Evolutionary conservation across 2,329 filamentous ascomycete genomes (phyloP).

Genomic region (Epichloe amarillans): DNA sequence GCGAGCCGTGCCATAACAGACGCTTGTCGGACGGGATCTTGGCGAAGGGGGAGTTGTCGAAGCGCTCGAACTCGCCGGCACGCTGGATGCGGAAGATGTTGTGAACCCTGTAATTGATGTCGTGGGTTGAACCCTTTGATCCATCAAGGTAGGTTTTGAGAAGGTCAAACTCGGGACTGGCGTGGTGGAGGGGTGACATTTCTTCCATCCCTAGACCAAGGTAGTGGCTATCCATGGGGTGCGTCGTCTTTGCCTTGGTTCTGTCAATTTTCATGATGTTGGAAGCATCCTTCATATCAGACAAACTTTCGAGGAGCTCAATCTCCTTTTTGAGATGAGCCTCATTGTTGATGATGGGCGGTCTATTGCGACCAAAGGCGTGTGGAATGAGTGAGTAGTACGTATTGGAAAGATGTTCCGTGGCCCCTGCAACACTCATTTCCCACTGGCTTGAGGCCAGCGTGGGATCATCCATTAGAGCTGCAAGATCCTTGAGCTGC

Average conservation of each 20-base stretch:
- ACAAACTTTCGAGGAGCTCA: slow-evolving; percentile 65
- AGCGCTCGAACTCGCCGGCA: slow-evolving; percentile 56
- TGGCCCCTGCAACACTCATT: slow-evolving; percentile 25
- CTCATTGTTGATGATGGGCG: slow-evolving; percentile 50
- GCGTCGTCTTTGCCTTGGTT: slow-evolving; percentile 35
- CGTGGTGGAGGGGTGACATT: slow-evolving; percentile 54
- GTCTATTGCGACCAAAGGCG: slow-evolving; percentile 58
- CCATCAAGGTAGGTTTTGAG: slow-evolving; percentile 54
- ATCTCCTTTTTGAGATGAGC: slow-evolving; percentile 58
- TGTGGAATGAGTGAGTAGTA: slow-evolving; percentile 80
- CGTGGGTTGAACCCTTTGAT: slow-evolving; percentile 56
- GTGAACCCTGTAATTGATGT: slow-evolving; percentile 44
- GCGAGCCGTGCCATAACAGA: slow-evolving; percentile 79
- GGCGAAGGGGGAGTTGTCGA: slow-evolving; percentile 41
- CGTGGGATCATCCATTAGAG: slow-evolving; percentile 42
- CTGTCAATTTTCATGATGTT: slow-evolving; percentile 59
- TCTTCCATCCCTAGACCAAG: slow-evolving; percentile 58
- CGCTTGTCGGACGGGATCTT: slow-evolving; percentile 51
- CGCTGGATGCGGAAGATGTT: slow-evolving; percentile 78
- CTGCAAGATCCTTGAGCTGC: slow-evolving; percentile 60
- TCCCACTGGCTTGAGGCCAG: slow-evolving; percentile 32
- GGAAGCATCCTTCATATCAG: slow-evolving; percentile 72
- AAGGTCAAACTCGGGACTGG: slow-evolving; percentile 48
- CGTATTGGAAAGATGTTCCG: slow-evolving; percentile 55
- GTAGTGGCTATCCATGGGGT: slow-evolving; percentile 62